Base-by-base conservation (phyloP, 1,139 yeast genomes). In the Candida sp. region DNA sequence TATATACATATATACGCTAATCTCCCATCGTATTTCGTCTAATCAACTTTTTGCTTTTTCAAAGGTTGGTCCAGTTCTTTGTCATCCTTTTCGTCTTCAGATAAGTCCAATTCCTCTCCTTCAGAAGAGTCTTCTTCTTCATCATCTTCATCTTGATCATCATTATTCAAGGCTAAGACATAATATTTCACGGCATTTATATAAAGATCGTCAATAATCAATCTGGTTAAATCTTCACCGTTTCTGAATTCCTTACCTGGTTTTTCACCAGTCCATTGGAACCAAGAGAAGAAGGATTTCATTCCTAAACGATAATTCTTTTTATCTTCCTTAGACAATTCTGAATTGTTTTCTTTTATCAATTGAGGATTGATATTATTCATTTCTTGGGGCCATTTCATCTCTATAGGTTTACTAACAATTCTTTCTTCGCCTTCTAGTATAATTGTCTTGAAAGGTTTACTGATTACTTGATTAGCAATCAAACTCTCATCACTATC, bases 251-350 rank as follows among this genome's bases (percentile, higher is more conserved):
- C 91, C 56, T 84, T 84, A 1, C 87, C 87, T 1, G 86, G 84
- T 53, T 81, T 82, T 41, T 59, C 60, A 0, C 91, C 93, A 0
- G 91, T 84, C 93, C 93, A 85, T 38, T 68, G 66, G 55, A 84
- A 84, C 81, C 86, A 85, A 3, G 88, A 80, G 60, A 84, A 84
- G 53, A 85, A 79, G 5, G 88, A 80, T 55, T 81, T 81, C 89
- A 84, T 84, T 3, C 90, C 90, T 27, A 71, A 55, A 46, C 90
- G 66, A 56, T 84, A 84, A 40, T 69, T 68, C 53, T 77, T 81
- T 59, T 84, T 84, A 37, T 82, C 84, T 15, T 75, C 79, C 29
- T 65, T 52, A 4, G 73, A 52, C 52, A 67, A 64, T n/a, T 71
- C 70, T 19, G 57, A 58, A 4, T 61, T 64, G 36, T 57, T 61